Evolutionary conservation across 1,139 yeast genomes (phyloP).

Genomic region (Sugiyamaella grinbergsii): DNA sequence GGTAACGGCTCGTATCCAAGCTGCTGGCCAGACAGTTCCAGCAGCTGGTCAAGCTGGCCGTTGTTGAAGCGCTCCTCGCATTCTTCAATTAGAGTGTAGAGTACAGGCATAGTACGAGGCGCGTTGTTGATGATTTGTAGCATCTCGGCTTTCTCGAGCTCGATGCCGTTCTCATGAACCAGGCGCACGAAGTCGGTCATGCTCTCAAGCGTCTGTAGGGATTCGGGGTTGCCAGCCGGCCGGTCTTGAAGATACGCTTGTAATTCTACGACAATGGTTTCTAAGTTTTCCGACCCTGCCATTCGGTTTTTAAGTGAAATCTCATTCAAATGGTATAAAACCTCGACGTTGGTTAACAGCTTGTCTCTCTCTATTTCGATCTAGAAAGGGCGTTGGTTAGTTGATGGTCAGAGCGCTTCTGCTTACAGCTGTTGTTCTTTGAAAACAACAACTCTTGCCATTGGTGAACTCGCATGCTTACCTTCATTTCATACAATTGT

Average conservation of each 20-base stretch:
- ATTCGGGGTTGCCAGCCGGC: conserved; percentile 46
- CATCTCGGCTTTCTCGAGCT: conserved; percentile 78
- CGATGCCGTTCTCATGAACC: conserved; percentile 56
- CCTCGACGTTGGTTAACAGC: conserved; percentile 73
- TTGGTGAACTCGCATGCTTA: not conserved
- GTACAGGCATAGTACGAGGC: conserved; percentile 76
- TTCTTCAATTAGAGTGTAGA: conserved; percentile 83
- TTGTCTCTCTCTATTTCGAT: conserved; percentile 56
- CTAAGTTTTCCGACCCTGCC: conserved; percentile 47
- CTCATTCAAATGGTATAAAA: conserved; percentile 57
- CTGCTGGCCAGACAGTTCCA: conserved; percentile 25
- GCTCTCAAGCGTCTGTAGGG: conserved; percentile 49
- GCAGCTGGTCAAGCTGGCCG: conserved; percentile 46
- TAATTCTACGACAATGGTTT: conserved; percentile 65
- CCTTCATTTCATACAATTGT: not conserved
- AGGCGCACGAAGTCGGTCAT: conserved; percentile 51
- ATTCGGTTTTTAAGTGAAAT: conserved; percentile 47
- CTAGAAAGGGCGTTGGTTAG: conserved; percentile 37
- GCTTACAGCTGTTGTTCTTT: conserved; percentile 10
- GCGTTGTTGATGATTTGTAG: conserved; percentile 79
- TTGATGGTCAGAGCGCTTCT: not conserved
- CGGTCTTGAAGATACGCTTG: conserved; percentile 52
- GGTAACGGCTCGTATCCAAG: conserved; percentile 34
- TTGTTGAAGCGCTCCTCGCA: conserved; percentile 81
- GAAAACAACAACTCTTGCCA: not conserved